Base-by-base conservation (phyloP, 306 rosid species). In the Cicer chorassanicum region DNA sequence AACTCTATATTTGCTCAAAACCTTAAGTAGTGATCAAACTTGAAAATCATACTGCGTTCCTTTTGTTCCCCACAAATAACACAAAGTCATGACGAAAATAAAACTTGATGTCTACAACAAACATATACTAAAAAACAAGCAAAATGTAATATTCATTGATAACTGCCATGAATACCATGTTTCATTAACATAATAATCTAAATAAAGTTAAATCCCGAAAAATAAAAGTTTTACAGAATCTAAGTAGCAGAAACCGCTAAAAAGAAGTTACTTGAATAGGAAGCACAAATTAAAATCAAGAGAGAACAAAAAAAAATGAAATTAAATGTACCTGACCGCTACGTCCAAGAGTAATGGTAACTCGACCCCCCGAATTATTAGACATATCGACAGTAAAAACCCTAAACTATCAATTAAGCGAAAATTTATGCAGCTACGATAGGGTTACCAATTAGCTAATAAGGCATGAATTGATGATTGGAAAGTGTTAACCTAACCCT, bases 341-440 rank as follows among this genome's bases (percentile, higher is more conserved):
- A 13, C 96, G 93, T 68, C 97, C 99, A 49, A 95, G 91, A 44
- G 97, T 92, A 54, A 95, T 92, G 78, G 98, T 92, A 77, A 94
- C 93, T 70, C 91, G 86, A 68, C 80, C 85, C 82, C 91, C 85
- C 46, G 96, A 88, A 86, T 71, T 44, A 74, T 88, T 89, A 3
- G 92, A 82, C 97, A 94, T 94, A 36, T 43, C 72, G 73, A 69
- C 39, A 82, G 46, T 74, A 21, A 16, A 87, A 89, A 82, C 93
- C 89, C 93, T 85, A 90, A 73, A 43, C 6, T 64, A 73, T 42
- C 76, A 88, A 72, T 51, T 36, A 50, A 45, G 78, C 53, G 2
- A 67, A 80, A 45, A 40, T 9, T 70, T 75, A 77, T 18, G 24
- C 66, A 60, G 48, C 46, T 1, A 56, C 72, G 42, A 38, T 29